Evolutionary conservation across 2,329 filamentous ascomycete species (phyloP).

Genomic region (Chlorencoelia australis): DNA sequence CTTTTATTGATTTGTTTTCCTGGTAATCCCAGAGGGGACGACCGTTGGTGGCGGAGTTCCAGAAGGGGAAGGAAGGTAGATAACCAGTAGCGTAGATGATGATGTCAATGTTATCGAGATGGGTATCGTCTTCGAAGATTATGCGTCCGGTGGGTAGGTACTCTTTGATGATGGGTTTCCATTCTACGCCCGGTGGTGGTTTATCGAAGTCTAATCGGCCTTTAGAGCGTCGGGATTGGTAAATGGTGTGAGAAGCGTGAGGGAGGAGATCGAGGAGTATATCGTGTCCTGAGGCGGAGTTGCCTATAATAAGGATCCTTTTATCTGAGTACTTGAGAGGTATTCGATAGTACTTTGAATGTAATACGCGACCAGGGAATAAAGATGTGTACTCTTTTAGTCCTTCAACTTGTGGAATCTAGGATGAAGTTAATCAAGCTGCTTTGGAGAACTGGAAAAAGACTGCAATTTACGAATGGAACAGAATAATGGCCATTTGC

Average conservation of each 20-base stretch:
- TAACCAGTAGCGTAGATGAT: conserved; percentile 85
- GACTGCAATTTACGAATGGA: conserved; percentile 49
- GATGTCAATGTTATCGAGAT: conserved; percentile 58
- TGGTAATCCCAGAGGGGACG: conserved; percentile 40
- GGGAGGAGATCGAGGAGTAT: conserved; percentile 54
- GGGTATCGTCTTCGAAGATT: conserved; percentile 50
- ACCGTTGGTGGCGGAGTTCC: conserved; percentile 37
- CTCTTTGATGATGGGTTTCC: conserved; percentile 42
- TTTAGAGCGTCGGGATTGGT: conserved; percentile 40
- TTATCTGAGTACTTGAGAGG: conserved; percentile 52
- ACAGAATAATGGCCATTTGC: conserved; percentile 66
- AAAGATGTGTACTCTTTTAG: conserved; percentile 46
- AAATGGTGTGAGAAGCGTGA: conserved; percentile 34
- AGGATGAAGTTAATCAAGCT: not conserved
- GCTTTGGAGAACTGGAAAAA: not conserved
- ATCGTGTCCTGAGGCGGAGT: conserved; percentile 74
- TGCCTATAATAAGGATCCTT: conserved; percentile 75
- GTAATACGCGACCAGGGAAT: conserved; percentile 51
- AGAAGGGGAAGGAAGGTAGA: conserved; percentile 71
- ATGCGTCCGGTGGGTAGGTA: conserved; percentile 35
- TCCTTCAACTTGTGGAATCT: conserved; percentile 48
- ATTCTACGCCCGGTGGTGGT: conserved; percentile 38
- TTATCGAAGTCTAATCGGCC: conserved; percentile 40
- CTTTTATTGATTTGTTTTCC: conserved; percentile 32
- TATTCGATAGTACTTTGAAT: conserved; percentile 70